Conservation (phyloP, 768 basidiomycete species). For the Amanita phalloides region DNA sequence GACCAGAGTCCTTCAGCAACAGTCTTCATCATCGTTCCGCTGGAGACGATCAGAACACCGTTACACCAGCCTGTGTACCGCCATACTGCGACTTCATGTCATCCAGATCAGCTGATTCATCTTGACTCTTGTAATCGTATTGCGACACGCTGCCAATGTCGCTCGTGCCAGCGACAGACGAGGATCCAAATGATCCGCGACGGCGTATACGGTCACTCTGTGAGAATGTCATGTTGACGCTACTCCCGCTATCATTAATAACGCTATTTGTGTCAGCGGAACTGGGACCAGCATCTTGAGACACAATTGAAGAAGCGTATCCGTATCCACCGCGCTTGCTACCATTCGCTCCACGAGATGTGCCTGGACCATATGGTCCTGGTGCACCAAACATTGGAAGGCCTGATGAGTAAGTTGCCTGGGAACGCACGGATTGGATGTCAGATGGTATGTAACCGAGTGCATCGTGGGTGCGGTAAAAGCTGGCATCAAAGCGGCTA, state of each 20-base stretch:
- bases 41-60: slow-evolving; percentile 58
- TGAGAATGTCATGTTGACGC: slow-evolving; percentile 64
- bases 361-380: slow-evolving; percentile 59
- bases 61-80: slow-evolving; percentile 77
- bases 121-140: slow-evolving; percentile 85
- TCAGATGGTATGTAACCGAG: slow-evolving; percentile 93
- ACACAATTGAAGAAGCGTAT: slow-evolving; percentile 89
- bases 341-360: slow-evolving; percentile 51
- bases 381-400: slow-evolving; percentile 72
- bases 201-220: slow-evolving; percentile 85
- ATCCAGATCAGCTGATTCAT: slow-evolving; percentile 68
- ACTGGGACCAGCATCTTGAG: slow-evolving; percentile 75
- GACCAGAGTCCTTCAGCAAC: slow-evolving; percentile 1
- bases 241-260: slow-evolving; percentile 36
- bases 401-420: slow-evolving; percentile 91
- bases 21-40: no score
- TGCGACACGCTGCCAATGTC: slow-evolving; percentile 73
- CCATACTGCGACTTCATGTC: slow-evolving; percentile 87
- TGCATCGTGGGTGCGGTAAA: slow-evolving; percentile 92
- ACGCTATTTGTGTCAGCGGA: slow-evolving; percentile 54
- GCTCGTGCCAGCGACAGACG: slow-evolving; percentile 62
- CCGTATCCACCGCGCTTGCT: slow-evolving; percentile 70
- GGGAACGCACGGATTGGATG: slow-evolving; percentile 90
- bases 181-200: slow-evolving; percentile 58
- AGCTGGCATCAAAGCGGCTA: slow-evolving; percentile 90